phyloP scores from a whole-genome alignment of 257 asterid genomes.

The Ophiorrhiza pumila region DNA sequence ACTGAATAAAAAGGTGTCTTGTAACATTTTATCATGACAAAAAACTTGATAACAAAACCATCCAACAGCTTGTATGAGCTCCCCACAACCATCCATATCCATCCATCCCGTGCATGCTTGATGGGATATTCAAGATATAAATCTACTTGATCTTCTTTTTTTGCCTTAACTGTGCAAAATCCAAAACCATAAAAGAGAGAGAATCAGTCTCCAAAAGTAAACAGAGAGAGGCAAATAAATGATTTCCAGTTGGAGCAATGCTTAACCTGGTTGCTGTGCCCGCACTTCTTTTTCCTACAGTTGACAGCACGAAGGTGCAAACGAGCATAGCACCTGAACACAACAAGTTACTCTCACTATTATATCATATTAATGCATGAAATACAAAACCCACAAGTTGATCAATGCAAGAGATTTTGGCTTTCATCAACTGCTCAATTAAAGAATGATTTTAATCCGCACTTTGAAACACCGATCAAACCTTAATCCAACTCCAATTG shows the following conservation, averaged over 20 bases:
- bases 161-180: constrained; percentile 44
- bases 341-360: constrained; percentile 7
- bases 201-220: background rate
- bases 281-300: constrained; percentile 94
- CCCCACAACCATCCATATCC: too few relatives aligned
- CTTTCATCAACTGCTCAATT: background rate
- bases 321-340: constrained; percentile 87
- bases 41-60: background rate
- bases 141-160: constrained; percentile 49
- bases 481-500: too few relatives aligned
- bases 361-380: background rate
- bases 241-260: too few relatives aligned
- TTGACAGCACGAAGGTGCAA: constrained; percentile 84
- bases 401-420: too few relatives aligned
- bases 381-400: background rate
- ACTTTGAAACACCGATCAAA: background rate
- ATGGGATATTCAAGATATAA: background rate
- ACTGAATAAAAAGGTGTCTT: background rate
- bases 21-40: background rate
- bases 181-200: background rate
- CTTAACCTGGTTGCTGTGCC: constrained; percentile 77
- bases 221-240: background rate
- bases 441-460: too few relatives aligned
- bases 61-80: too few relatives aligned
- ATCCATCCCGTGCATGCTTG: background rate